Evolutionary conservation across 176 grass and related monocot genomes (phyloP).

Genomic region (Phoenix roebelenii): DNA sequence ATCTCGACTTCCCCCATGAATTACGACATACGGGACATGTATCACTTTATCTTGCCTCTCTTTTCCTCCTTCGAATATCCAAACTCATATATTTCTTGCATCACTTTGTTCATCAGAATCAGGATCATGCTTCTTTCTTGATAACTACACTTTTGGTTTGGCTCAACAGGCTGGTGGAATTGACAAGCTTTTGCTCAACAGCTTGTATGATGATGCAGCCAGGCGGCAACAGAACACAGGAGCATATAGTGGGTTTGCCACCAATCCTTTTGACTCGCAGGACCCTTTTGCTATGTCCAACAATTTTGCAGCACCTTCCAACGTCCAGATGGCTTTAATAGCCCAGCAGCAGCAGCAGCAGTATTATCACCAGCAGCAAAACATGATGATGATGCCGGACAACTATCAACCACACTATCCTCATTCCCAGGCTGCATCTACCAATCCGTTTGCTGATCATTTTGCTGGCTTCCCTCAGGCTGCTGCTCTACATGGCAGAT

Average conservation of each 20-base stretch:
- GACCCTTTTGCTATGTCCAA: constrained; percentile 60
- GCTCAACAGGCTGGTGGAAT: constrained; percentile 56
- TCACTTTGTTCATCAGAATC: too few relatives aligned
- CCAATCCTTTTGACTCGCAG: constrained; percentile 17
- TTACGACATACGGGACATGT: too few relatives aligned
- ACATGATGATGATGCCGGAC: constrained; percentile 36
- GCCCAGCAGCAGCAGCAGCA: constrained; percentile 27
- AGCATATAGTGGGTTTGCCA: background rate
- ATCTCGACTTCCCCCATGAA: too few relatives aligned
- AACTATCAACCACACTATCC: constrained; percentile 18
- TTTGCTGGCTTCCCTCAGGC: constrained; percentile 20
- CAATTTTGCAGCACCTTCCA: constrained; percentile 36
- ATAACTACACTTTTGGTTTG: too few relatives aligned
- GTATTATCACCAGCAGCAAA: constrained; percentile 18
- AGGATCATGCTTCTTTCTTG: too few relatives aligned
- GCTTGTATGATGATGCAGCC: constrained; percentile 49
- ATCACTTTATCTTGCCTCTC: too few relatives aligned
- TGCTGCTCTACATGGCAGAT: constrained; percentile 20
- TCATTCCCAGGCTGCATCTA: constrained; percentile 8
- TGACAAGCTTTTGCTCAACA: constrained; percentile 59
- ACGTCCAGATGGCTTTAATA: constrained; percentile 62
- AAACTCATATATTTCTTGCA: too few relatives aligned
- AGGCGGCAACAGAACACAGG: constrained; percentile 30
- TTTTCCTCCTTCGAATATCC: too few relatives aligned
- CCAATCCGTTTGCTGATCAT: constrained; percentile 47